Percentiles rank a stretch among this genome's conserved stretches.
Evolutionary conservation across 2,329 filamentous ascomycete species (phyloP).

Genomic region (Coccinonectria pachysandricola): DNA sequence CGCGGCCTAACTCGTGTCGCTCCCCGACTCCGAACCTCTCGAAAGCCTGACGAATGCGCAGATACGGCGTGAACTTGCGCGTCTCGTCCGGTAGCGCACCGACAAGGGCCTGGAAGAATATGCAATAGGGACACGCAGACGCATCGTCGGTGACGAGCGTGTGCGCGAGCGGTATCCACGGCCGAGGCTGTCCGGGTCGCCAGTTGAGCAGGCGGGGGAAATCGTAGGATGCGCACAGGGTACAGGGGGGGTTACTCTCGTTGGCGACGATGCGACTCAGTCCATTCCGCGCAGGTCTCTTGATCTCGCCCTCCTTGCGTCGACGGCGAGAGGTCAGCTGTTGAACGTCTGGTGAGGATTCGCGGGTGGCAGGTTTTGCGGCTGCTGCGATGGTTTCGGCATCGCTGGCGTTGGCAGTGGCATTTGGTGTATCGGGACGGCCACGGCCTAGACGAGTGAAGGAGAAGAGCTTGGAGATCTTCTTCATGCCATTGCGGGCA

Average conservation of each 20-base stretch:
- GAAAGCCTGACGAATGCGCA: slow-evolving; percentile 28
- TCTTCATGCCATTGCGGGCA: no score
- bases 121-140: slow-evolving; percentile 27
- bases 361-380: slow-evolving; percentile 13
- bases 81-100: slow-evolving; percentile 18
- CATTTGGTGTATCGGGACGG: slow-evolving; percentile 12
- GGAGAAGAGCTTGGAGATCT: slow-evolving; percentile 27
- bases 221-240: slow-evolving; percentile 24
- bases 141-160: slow-evolving; percentile 14
- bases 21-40: slow-evolving; percentile 27
- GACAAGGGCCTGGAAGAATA: slow-evolving; percentile 27
- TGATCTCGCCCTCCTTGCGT: slow-evolving; percentile 10
- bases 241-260: slow-evolving; percentile 19
- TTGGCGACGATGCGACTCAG: slow-evolving; percentile 20
- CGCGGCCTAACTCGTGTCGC: slow-evolving; percentile 26
- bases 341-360: slow-evolving; percentile 22
- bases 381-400: no score
- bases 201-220: slow-evolving; percentile 27
- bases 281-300: slow-evolving; percentile 18
- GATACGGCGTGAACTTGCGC: slow-evolving; percentile 27
- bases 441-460: slow-evolving; percentile 21
- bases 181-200: slow-evolving; percentile 24
- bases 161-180: slow-evolving; percentile 27
- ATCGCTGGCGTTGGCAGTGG: slow-evolving; percentile 11
- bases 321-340: slow-evolving; percentile 23